phyloP scores from a whole-genome alignment of 176 grass and related monocot genomes.

The Zizania latifolia region DNA sequence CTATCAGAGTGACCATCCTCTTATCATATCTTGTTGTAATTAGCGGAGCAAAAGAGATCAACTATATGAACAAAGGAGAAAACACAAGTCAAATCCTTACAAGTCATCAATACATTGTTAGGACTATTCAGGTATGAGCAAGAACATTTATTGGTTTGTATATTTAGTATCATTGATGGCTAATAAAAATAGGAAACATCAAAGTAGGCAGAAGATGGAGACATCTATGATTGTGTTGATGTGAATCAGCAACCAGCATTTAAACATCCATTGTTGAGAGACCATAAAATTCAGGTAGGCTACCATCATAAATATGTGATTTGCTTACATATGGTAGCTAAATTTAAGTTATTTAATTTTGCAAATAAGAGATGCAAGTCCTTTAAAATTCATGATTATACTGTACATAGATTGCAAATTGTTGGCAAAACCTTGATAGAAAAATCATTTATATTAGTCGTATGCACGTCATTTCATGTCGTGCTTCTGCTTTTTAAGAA shows the following conservation, averaged over 20 bases:
- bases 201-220: neutral
- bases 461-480: too few relatives aligned
- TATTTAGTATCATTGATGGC: neutral
- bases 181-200: neutral
- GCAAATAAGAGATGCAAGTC: neutral
- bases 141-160: neutral
- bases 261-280: too few relatives aligned
- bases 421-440: too few relatives aligned
- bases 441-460: too few relatives aligned
- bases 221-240: conserved; percentile 13
- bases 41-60: neutral
- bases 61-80: neutral
- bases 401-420: too few relatives aligned
- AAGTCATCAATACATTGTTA: neutral
- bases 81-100: neutral
- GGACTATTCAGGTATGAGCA: neutral
- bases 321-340: too few relatives aligned
- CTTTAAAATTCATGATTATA: too few relatives aligned
- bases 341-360: neutral
- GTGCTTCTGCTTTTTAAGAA: too few relatives aligned
- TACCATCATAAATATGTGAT: too few relatives aligned
- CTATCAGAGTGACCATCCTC: neutral
- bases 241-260: too few relatives aligned
- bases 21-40: neutral
- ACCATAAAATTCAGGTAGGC: conserved; percentile 6